phyloP scores from a whole-genome alignment of 305 asterid species.

The Euphrasia arctica region DNA sequence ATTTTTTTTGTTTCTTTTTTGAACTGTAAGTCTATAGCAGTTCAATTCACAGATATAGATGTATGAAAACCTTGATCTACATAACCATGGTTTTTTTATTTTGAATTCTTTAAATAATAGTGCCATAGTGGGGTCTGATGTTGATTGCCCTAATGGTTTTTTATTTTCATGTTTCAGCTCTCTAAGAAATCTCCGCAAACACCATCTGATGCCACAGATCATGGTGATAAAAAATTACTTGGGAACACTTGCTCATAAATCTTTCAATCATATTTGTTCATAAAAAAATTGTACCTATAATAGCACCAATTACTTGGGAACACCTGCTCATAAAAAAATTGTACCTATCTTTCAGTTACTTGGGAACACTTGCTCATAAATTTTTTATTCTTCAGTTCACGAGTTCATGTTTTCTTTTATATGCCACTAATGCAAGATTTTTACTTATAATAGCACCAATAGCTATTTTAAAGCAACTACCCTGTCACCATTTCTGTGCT shows the following conservation, averaged over 20 bases:
- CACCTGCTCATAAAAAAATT: conserved; percentile 22
- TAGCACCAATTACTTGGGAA: no score
- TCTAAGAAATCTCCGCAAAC: conserved; percentile 57
- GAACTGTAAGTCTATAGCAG: no score
- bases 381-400: no score
- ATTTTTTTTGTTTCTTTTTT: no score
- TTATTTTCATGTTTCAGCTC: conserved; percentile 55
- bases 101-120: conserved; percentile 24
- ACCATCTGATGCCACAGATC: conserved; percentile 74
- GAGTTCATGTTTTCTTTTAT: neutral
- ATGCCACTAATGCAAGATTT: conserved; percentile 20
- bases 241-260: no score
- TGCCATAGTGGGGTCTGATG: neutral
- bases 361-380: no score
- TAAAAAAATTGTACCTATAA: no score
- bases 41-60: conserved; percentile 81
- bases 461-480: neutral
- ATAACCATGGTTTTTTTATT: conserved; percentile 26
- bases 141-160: conserved; percentile 22
- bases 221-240: conserved; percentile 69
- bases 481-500: no score
- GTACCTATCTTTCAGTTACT: no score
- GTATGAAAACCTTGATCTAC: conserved; percentile 50
- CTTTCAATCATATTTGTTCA: no score
- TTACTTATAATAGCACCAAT: conserved; percentile 13